Evolutionary conservation across 306 rosid genomes (phyloP), one percentile per base, ranked within the genome.

Genomic region (Prunus armeniaca): DNA sequence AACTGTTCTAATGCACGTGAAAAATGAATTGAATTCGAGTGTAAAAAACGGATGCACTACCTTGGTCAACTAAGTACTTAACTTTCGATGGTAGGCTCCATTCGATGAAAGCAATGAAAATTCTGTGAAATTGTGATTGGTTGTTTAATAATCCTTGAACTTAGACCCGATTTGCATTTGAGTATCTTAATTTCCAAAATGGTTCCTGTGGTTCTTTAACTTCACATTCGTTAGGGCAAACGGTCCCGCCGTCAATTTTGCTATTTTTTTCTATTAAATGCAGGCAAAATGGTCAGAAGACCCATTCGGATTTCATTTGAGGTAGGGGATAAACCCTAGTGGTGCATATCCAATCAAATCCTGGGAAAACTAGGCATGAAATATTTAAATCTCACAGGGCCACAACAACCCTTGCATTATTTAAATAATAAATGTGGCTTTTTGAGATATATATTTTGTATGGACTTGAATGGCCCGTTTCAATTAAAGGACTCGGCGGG

Each of bases 391-490:
- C 43, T 27, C 28, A 56, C 62, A 56, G 2, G 28, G 62, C 28
- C 28, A 57, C 22, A 17, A 20, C 15, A 20, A 28, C 67, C 12
- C 12, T 62, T 3, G 12, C 67, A 1, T 62, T 60, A 25, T 60
- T 60, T 12, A 25, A 4, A 22, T 60, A 62, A 2, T 30, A 62
- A 27, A 62, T 62, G 28, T 6, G 34, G 11, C 6, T 6, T 8
- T 50, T 20, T n/a, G 51, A 2, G 51, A 73, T 58, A 9, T 17
- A 25, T 15, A 14, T 7, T 73, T 58, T 73, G 69, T 25, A 24
- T 25, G 68, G 69, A 73, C 69, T 17, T 60, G 68, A 24, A 73
- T 43, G 57, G 55, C 67, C 6, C 20, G 57, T 62, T 38, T 60
- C 64, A 8, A 50, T 24, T 24, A 28, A 49, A 38, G 25, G 14